Evolutionary conservation across 192 early-diverging fungal species (phyloP), one percentile per base, ranked within the genome.

Genomic region (Coemansia sp.): DNA sequence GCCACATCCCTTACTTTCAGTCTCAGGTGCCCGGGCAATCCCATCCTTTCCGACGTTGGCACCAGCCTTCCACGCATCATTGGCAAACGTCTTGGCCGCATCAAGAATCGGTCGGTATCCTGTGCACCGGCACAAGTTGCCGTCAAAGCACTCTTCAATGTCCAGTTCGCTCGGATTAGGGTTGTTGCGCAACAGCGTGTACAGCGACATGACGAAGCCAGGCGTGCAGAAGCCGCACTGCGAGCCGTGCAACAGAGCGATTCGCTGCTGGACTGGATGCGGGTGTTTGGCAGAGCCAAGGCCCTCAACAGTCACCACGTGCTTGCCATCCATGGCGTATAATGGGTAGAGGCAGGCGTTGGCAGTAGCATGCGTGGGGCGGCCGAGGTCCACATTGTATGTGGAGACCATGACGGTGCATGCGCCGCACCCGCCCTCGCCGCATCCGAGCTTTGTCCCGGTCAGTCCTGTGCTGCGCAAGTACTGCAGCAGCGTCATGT

Each of bases 201-300:
- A 95, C 38, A 94, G 83, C 17, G 89, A 91, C 92, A 93, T 93
- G 66, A 88, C 92, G 38, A 95, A 92, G 19, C 93, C 93, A 3
- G 93, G 92, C 2, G 93, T 95, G 61, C 93, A 95, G 83, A 94
- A 94, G 37, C 93, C 93, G 71, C 93, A 94, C 77, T 94, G 93
- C 26, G 88, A 91, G 45, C 90, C 91, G 58, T 92, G 89, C 68
- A 82, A 69, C n/a, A 84, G 64, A 4, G 91, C 90, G 17, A 94
- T 84, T 31, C 80, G 83, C 70, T 91, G 85, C 62, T 95, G 92
- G 19, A 88, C 86, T 12, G 90, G 87, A 65, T 93, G 92, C 3
- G 87, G 89, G 64, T 85, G 82, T 25, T 83, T 76, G 49, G 82
- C 57, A 52, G 83, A 84, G 10, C 93, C 91, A 26, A 92, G 76